These are phyloP conservation scores for Allium fistulosum DNA, from an alignment of 106 monocot genomes.

Conservation along the genomic window DNA sequence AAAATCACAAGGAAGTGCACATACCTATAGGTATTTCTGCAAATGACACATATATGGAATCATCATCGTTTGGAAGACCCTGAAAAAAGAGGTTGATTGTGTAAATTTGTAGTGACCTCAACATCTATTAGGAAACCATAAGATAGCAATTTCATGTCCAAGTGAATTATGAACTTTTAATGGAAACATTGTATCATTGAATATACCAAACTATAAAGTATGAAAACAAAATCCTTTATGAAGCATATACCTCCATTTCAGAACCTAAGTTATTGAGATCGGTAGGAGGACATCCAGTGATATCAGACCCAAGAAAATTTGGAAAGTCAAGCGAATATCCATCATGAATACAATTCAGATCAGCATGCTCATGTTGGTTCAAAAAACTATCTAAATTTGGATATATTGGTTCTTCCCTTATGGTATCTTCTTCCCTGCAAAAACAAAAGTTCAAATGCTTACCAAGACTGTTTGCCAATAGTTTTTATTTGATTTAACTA, in stretches of 20 bases:
- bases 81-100: conserved; percentile 12
- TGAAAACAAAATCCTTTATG: no score
- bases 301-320: conserved; percentile 52
- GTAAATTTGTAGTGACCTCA: no score
- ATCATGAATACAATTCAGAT: conserved; percentile 50
- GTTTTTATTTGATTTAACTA: no score
- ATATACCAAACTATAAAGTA: no score
- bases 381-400: conserved; percentile 36
- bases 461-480: no score
- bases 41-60: conserved; percentile 39
- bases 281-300: conserved; percentile 34
- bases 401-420: conserved; percentile 38
- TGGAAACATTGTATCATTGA: no score
- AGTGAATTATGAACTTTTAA: no score
- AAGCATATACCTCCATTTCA: no score
- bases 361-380: conserved; percentile 32
- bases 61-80: conserved; percentile 40
- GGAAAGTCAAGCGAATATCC: conserved; percentile 36
- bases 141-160: no score
- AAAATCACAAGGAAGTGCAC: background rate
- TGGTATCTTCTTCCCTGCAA: no score
- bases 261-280: conserved; percentile 27
- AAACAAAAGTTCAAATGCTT: no score
- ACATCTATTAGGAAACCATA: no score
- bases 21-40: conserved; percentile 29